These are phyloP conservation scores for Fusarium sp. DNA, from an alignment of 2,329 filamentous ascomycete genomes.

Conservation along the genomic window DNA sequence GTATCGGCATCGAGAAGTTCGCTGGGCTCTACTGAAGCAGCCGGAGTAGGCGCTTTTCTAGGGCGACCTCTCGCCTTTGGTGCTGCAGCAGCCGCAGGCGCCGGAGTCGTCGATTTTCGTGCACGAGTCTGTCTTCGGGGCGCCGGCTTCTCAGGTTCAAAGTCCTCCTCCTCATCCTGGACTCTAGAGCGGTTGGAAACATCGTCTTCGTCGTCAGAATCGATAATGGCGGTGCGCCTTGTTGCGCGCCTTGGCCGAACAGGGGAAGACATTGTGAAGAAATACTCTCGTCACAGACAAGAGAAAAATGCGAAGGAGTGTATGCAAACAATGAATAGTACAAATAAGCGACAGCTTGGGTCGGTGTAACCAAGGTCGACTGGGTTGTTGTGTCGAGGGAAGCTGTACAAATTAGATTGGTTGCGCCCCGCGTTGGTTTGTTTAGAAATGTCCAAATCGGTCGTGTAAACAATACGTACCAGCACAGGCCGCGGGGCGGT, in stretches of 20 bases:
- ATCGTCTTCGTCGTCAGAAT: slow-evolving; percentile 81
- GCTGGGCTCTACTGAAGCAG: slow-evolving; percentile 48
- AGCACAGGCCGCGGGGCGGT: slow-evolving; percentile 3
- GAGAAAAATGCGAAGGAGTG: background rate
- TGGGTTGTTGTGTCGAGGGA: slow-evolving; percentile 11
- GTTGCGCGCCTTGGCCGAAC: slow-evolving; percentile 57
- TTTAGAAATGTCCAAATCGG: slow-evolving; percentile 52
- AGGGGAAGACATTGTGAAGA: slow-evolving; percentile 46
- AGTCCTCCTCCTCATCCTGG: slow-evolving; percentile 77
- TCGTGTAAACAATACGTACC: slow-evolving; percentile 52
- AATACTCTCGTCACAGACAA: slow-evolving; percentile 18
- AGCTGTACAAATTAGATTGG: slow-evolving; percentile 39
- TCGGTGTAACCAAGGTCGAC: background rate
- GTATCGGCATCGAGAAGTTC: slow-evolving; percentile 48
- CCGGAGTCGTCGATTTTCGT: slow-evolving; percentile 54
- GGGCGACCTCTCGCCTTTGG: slow-evolving; percentile 53
- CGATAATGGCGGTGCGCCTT: slow-evolving; percentile 78
- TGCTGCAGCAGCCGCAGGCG: slow-evolving; percentile 59
- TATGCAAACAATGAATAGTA: background rate
- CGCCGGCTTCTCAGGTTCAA: slow-evolving; percentile 74
- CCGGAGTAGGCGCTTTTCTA: slow-evolving; percentile 53
- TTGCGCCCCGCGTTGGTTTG: slow-evolving; percentile 51
- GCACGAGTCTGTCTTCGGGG: slow-evolving; percentile 61
- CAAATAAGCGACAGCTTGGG: background rate
- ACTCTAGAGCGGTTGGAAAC: slow-evolving; percentile 62